Conservation (phyloP, 108 stramenopile genomes). For the Cyclotella sp. region DNA sequence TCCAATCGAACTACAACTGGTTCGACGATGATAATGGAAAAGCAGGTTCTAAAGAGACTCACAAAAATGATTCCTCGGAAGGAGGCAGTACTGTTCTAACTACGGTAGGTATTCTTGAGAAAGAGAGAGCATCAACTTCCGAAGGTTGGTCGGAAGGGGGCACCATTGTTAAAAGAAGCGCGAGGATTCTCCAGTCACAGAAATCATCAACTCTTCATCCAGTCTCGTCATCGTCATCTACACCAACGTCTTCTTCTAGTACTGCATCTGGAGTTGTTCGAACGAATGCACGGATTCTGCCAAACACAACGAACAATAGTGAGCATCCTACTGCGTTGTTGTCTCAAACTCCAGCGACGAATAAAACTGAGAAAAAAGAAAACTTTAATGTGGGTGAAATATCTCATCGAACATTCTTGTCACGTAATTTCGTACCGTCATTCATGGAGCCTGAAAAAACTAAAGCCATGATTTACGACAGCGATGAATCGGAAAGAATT, state of each 20-base stretch:
- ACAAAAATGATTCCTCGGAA: not conserved
- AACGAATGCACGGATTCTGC: not conserved
- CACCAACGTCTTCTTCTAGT: not conserved
- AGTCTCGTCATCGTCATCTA: too few species aligned
- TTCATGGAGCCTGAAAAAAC: constrained; percentile 42
- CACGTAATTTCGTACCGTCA: constrained; percentile 19
- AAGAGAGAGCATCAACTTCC: not conserved
- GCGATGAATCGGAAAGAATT: not conserved
- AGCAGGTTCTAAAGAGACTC: not conserved
- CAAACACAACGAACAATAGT: not conserved
- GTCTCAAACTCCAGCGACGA: not conserved
- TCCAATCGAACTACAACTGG: constrained; percentile 5
- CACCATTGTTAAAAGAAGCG: not conserved
- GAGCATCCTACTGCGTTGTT: too few species aligned
- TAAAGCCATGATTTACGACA: constrained; percentile 16
- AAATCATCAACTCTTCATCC: too few species aligned
- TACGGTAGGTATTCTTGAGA: not conserved
- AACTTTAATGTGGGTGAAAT: not conserved
- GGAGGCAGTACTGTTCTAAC: not conserved
- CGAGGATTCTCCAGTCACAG: not conserved
- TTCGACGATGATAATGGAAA: not conserved
- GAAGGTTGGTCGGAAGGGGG: constrained; percentile 1
- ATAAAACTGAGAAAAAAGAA: not conserved
- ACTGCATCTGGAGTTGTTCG: not conserved
- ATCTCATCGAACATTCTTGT: constrained; percentile 1